Conservation (phyloP, 2,329 filamentous ascomycete species). For the Trichoderma sp. region DNA sequence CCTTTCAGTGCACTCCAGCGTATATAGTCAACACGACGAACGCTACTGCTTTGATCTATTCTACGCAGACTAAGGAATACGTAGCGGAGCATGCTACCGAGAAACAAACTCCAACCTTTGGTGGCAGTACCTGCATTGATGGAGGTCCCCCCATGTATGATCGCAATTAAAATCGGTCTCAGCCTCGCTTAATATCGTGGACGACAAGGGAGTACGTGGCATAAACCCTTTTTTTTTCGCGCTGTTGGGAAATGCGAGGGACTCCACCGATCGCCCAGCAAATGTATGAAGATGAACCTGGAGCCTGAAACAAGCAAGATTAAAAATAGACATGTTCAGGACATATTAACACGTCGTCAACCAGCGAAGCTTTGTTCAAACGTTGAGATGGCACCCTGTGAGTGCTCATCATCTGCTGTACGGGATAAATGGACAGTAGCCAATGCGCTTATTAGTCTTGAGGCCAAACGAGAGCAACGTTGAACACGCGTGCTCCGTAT, state of each 20-base stretch:
- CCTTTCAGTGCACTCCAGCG: neutral
- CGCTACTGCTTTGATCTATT: neutral
- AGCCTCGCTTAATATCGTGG: constrained; percentile 19
- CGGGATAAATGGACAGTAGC: neutral
- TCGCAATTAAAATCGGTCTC: constrained; percentile 21
- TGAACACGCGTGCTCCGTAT: neutral
- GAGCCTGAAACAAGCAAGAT: constrained; percentile 17
- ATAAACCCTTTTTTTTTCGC: constrained; percentile 7
- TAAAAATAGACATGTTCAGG: constrained; percentile 23
- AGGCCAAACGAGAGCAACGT: neutral
- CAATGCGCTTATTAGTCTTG: neutral
- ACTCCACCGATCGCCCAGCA: constrained; percentile 20
- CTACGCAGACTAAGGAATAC: neutral
- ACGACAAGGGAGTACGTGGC: constrained; percentile 21
- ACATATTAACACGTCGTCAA: constrained; percentile 4
- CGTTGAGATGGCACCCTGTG: neutral
- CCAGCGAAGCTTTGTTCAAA: neutral
- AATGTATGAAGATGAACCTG: constrained; percentile 16
- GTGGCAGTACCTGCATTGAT: constrained; percentile 5
- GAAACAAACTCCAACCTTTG: neutral
- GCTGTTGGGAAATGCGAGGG: constrained; percentile 16
- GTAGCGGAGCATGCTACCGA: neutral
- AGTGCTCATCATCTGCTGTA: neutral
- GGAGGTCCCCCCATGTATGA: constrained; percentile 1
- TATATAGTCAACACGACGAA: neutral